phyloP scores from a whole-genome alignment of 2,329 filamentous ascomycete species.

The Neonectria sp. region DNA sequence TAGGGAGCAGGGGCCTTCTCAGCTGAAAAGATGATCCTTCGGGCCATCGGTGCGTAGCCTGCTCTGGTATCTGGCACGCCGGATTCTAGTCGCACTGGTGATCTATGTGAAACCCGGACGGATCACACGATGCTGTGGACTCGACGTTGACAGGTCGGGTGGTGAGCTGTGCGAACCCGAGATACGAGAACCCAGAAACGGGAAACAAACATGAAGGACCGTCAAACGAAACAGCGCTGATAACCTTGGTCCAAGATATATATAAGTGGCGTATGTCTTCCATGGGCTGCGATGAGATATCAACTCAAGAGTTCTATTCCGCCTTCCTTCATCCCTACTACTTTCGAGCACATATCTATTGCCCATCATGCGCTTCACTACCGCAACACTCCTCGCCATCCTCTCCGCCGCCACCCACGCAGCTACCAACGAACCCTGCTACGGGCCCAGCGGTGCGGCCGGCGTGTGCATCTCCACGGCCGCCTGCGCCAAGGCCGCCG shows the following conservation, averaged over 20 bases:
- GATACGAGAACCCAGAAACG: constrained; percentile 1
- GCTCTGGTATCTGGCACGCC: not conserved
- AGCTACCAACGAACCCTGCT: constrained; percentile 52
- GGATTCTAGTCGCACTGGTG: constrained; percentile 15
- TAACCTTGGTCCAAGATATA: not conserved
- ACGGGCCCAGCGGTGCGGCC: constrained; percentile 41
- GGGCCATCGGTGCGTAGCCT: not conserved
- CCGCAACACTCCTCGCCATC: constrained; percentile 34
- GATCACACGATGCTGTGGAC: constrained; percentile 1
- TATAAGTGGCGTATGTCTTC: constrained; percentile 3
- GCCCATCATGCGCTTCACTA: constrained; percentile 41
- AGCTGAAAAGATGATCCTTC: constrained; percentile 32
- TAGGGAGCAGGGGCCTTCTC: not conserved
- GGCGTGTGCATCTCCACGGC: constrained; percentile 58
- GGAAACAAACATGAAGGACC: constrained; percentile 4
- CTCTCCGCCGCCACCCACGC: constrained; percentile 38
- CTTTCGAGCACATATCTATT: not conserved
- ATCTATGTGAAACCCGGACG: constrained; percentile 33
- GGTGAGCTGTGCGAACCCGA: not conserved
- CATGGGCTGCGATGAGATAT: too few relatives aligned
- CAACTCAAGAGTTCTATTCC: not conserved
- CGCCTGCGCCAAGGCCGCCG: constrained; percentile 55
- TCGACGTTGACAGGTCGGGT: not conserved
- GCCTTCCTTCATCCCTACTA: not conserved
- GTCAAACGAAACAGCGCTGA: not conserved